Evolutionary conservation across 306 rosid species (phyloP).

Genomic region (Cyamopsis tetragonoloba): DNA sequence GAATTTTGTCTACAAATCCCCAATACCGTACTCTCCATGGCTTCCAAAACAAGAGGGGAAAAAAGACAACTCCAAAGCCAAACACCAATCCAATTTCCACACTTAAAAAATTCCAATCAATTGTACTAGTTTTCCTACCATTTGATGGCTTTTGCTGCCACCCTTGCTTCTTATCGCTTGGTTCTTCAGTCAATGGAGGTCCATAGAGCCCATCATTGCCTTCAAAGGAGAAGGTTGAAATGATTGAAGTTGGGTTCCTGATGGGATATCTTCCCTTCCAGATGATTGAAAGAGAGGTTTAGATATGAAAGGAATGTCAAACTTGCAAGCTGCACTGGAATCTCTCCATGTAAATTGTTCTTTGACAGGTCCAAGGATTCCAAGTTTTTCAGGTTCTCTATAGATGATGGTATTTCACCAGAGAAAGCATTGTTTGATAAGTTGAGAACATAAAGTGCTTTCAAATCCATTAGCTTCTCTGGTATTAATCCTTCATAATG

Average conservation of each 20-base stretch:
- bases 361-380: neutral
- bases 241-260: no score
- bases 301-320: neutral
- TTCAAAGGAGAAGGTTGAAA: neutral
- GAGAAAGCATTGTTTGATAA: conserved; percentile 37
- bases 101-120: neutral
- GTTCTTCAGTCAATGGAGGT: neutral
- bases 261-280: neutral
- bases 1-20: neutral
- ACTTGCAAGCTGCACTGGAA: neutral
- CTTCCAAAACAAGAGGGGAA: conserved; percentile 2
- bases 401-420: conserved; percentile 31
- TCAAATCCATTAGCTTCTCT: conserved; percentile 19
- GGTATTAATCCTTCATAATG: conserved; percentile 34
- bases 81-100: conserved; percentile 12
- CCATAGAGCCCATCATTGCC: neutral
- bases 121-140: neutral
- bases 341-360: neutral
- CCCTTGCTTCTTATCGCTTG: neutral
- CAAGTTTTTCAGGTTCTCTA: conserved; percentile 32
- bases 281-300: neutral
- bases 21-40: conserved; percentile 19
- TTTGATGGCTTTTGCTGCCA: neutral
- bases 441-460: conserved; percentile 26
- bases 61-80: neutral